Evolutionary conservation across 352 stramenopile species (phyloP), one percentile per base, ranked within the genome.

Genomic region (Pythium sp.): DNA sequence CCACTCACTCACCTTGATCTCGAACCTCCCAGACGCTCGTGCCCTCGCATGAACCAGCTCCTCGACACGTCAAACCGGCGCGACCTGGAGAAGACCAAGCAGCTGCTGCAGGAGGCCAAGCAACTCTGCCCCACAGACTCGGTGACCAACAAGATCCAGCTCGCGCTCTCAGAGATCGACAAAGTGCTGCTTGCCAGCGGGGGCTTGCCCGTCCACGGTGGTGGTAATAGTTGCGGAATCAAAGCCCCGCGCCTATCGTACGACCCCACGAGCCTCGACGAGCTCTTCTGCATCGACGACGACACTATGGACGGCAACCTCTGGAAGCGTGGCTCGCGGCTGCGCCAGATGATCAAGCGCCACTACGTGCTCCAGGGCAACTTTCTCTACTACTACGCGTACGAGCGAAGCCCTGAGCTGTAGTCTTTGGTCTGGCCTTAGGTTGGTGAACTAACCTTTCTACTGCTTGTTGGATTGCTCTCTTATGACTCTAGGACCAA

Each of bases 311-410:
- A 70, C 4, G 86, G 86, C 22, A 78, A 89, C 24, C 71, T 94
- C 8, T 94, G 82, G 82, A 95, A 95, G 58, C 86, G 85, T 4
- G 88, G 86, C 26, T 84, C 79, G 20, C 83, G 86, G 14, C 72
- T 96, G n/a, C 85, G 89, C 2, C 86, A 93, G 53, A 95, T 96
- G 87, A 94, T 90, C 74, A 92, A 90, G 71, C 81, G 86, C 38
- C 80, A 94, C 70, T 95, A 94, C 73, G 82, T 90, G 24, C 71
- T 97, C 18, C 87, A 95, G 66, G 89, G 88, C 68, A 94, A 92
- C 53, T 97, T 97, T 61, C 81, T 96, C 24, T 96, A 96, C 73
- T 95, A 93, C 66, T 95, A 94, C 65, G 75, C 84, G 80, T 92
- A 79, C 58, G 49, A 14, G 14, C 36, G 36, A 11, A 43, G 36